Conservation (phyloP, 306 rosid genomes). For the Casuarina glauca region DNA sequence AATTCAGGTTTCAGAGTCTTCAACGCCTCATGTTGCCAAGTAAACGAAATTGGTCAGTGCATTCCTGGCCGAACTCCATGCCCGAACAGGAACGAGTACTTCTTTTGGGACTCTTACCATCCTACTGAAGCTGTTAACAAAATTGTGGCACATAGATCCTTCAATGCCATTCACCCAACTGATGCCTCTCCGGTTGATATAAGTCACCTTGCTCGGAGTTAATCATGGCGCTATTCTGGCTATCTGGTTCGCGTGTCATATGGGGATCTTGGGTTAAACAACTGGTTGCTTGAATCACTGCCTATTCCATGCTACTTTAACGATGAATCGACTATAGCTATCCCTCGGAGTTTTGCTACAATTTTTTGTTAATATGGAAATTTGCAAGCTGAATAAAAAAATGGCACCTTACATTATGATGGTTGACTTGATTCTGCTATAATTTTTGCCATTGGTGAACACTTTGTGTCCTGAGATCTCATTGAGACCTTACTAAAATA, state of each 20-base stretch:
- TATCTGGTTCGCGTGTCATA: neutral
- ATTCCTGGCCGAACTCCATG: constrained; percentile 29
- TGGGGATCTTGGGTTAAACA: neutral
- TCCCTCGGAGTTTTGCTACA: no score
- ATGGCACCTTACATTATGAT: no score
- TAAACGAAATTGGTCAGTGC: constrained; percentile 34
- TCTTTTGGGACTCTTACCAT: constrained; percentile 55
- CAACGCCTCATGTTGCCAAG: constrained; percentile 35
- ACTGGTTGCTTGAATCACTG: no score
- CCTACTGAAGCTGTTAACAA: constrained; percentile 38
- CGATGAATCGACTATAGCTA: no score
- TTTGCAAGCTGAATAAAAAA: no score
- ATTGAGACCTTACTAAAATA: no score
- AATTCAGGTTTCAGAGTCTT: constrained; percentile 33
- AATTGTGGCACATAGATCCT: constrained; percentile 20
- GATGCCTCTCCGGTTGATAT: constrained; percentile 43
- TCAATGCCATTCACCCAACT: neutral
- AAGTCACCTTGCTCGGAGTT: constrained; percentile 23
- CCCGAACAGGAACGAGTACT: constrained; percentile 40
- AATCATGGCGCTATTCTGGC: neutral
- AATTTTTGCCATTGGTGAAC: no score
- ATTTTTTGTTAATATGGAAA: no score
- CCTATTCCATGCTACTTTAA: no score
- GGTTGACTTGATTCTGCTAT: no score
- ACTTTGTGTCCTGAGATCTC: no score